Evolutionary conservation across 2,329 filamentous ascomycete genomes (phyloP).

Genomic region (Calonectria pteridis): DNA sequence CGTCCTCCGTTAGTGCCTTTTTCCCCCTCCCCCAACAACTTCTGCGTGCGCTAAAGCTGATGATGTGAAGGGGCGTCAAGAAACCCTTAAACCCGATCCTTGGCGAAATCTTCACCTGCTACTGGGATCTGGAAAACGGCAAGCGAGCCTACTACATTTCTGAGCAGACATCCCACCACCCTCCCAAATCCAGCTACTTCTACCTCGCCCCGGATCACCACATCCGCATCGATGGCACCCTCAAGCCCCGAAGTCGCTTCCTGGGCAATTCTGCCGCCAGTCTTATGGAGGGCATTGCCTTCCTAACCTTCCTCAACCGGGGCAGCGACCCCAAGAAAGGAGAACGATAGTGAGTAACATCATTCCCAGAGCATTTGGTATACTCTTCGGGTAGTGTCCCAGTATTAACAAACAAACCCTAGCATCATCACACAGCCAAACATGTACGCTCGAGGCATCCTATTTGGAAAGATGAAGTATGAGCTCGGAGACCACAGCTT

Average conservation of each 20-base stretch:
- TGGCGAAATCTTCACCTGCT: slow-evolving; percentile 93
- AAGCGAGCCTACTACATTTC: slow-evolving; percentile 95
- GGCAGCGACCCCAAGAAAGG: slow-evolving; percentile 74
- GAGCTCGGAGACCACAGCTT: slow-evolving; percentile 97
- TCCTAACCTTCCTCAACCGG: slow-evolving; percentile 84
- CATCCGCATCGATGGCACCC: slow-evolving; percentile 93
- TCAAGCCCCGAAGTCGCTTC: slow-evolving; percentile 96
- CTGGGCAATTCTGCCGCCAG: slow-evolving; percentile 97
- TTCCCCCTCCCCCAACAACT: neutral
- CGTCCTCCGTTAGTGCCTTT: slow-evolving; percentile 82
- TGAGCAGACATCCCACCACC: slow-evolving; percentile 98
- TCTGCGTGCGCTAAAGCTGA: slow-evolving; percentile 36
- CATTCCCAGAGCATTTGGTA: neutral
- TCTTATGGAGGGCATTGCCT: slow-evolving; percentile 97
- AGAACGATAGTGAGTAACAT: slow-evolving; percentile 83
- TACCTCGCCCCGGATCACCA: slow-evolving; percentile 96
- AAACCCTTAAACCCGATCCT: slow-evolving; percentile 97
- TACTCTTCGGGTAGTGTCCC: slow-evolving; percentile 26
- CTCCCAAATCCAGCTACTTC: slow-evolving; percentile 98
- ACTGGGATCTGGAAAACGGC: slow-evolving; percentile 90
- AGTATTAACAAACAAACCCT: slow-evolving; percentile 21
- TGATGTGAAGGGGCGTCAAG: slow-evolving; percentile 82
- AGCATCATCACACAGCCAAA: slow-evolving; percentile 97
- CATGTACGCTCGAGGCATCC: slow-evolving; percentile 97
- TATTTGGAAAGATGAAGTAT: slow-evolving; percentile 99